Evolutionary conservation across 2,329 filamentous ascomycete species (phyloP), one percentile per base, ranked within the genome.

Genomic region (Arthrinium phaeospermum): DNA sequence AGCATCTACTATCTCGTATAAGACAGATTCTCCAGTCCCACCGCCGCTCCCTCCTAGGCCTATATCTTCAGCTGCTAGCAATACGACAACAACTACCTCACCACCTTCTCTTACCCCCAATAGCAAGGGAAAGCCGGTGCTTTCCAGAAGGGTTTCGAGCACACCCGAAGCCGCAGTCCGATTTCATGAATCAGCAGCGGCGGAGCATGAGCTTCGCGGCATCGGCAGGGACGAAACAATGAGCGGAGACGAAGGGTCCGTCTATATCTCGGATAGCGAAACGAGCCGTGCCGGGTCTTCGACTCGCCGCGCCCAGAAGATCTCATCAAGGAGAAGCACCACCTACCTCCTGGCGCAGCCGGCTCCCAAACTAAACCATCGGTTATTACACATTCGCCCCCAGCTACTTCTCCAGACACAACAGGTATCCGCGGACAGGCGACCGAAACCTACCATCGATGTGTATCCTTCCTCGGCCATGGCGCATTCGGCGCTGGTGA

Each of bases 401-500:
- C 90, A 90, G 70, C 83, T 94, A 24, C 83, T 94, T 7, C 86
- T 95, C 7, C 93, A 96, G 80, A 83, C 95, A 22, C 93, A 95
- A 78, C 87, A 89, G 72, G 80, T 94, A n/a, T 85, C 87, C 2
- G 82, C 86, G 53, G 87, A 90, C 73, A 85, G 85, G 22, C 88
- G 93, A 34, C 91, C 92, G 0, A 86, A 86, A 70, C 93, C 93
- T 0, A 88, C 90, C 4, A 90, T 94, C 75, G 93, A 96, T 76
- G 89, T 94, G n/a, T 87, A 94, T 57, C 92, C 93, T 0, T 90
- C 91, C 1, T 89, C 88, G n/a, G 84, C 88, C 19, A 84, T 92
- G 53, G 83, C 87, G 67, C 82, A 88, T 73, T 83, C 87, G 70
- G 85, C 86, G 75, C 90, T 90, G 72, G 86, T 91, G 30, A 88